These are phyloP conservation scores for Primulina eburnea DNA, from an alignment of 257 asterid genomes.

Conservation along the genomic window DNA sequence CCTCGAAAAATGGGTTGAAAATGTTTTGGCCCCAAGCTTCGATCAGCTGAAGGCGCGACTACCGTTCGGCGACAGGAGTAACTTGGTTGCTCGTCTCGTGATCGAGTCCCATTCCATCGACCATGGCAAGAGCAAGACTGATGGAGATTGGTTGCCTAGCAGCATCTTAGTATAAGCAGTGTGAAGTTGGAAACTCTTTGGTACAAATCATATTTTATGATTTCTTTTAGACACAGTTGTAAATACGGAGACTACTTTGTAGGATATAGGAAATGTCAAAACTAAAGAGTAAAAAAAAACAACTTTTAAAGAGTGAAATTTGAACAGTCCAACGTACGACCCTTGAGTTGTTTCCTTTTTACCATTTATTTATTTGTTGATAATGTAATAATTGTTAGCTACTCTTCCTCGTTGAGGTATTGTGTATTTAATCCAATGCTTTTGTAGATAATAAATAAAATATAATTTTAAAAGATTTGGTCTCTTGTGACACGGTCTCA, in stretches of 20 bases:
- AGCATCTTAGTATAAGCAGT: slow-evolving; percentile 45
- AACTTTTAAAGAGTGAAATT: slow-evolving; percentile 40
- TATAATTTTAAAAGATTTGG: no score
- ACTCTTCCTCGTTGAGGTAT: neutral
- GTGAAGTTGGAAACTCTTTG: slow-evolving; percentile 9
- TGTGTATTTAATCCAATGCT: slow-evolving; percentile 28
- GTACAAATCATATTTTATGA: slow-evolving; percentile 15
- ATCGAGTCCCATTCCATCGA: slow-evolving; percentile 24
- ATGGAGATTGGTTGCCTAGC: slow-evolving; percentile 66
- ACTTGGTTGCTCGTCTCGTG: slow-evolving; percentile 28
- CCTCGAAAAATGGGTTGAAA: slow-evolving; percentile 42
- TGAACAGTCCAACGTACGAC: slow-evolving; percentile 39
- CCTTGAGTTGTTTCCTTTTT: slow-evolving; percentile 34
- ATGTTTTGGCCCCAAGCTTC: slow-evolving; percentile 36
- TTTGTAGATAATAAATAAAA: slow-evolving; percentile 24
- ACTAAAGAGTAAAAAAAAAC: slow-evolving; percentile 24
- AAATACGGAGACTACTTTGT: slow-evolving; percentile 41
- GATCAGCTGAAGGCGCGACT: slow-evolving; percentile 32
- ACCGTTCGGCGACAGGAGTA: slow-evolving; percentile 7
- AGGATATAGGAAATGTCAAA: slow-evolving; percentile 28
- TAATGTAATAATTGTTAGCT: slow-evolving; percentile 33
- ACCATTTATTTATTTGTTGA: slow-evolving; percentile 6
- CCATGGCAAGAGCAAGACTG: slow-evolving; percentile 28
- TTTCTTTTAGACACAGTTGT: slow-evolving; percentile 43
- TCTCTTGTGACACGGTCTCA: no score